phyloP scores from a whole-genome alignment of 2,329 filamentous ascomycete species.

The Trichoderma hamatum region DNA sequence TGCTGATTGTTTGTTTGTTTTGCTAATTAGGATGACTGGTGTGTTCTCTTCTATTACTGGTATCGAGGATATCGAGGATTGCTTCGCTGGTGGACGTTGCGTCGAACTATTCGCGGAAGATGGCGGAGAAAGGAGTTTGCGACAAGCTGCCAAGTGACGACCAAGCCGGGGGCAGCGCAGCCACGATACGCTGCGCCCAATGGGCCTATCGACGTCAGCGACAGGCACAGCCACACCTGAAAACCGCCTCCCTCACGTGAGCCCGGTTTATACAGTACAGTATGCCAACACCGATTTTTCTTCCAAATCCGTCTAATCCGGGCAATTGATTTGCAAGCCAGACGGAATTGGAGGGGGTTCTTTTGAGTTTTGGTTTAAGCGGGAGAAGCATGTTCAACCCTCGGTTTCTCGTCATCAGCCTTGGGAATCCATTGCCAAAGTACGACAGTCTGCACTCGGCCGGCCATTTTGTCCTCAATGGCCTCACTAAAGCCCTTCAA shows the following conservation, averaged over 20 bases:
- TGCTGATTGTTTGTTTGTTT: slow-evolving; percentile 44
- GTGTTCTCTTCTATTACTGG: background rate
- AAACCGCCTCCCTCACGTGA: slow-evolving; percentile 36
- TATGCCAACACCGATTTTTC: slow-evolving; percentile 7
- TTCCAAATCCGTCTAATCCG: background rate
- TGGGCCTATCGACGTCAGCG: slow-evolving; percentile 36
- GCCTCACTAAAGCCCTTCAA: slow-evolving; percentile 51
- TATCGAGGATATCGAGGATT: background rate
- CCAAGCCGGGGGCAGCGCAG: slow-evolving; percentile 36
- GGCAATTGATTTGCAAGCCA: slow-evolving; percentile 11
- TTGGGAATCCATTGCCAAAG: slow-evolving; percentile 82
- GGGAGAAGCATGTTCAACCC: slow-evolving; percentile 42
- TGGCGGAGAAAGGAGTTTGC: slow-evolving; percentile 31
- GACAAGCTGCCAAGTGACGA: slow-evolving; percentile 23
- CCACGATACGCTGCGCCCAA: slow-evolving; percentile 38
- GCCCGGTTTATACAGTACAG: slow-evolving; percentile 31
- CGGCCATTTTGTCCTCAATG: slow-evolving; percentile 75
- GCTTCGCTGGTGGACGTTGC: slow-evolving; percentile 15
- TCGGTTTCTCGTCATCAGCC: slow-evolving; percentile 76
- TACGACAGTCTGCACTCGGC: slow-evolving; percentile 82
- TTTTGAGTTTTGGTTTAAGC: slow-evolving; percentile 27
- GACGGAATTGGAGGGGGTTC: slow-evolving; percentile 13
- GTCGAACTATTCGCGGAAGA: slow-evolving; percentile 31
- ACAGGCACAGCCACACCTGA: slow-evolving; percentile 27
- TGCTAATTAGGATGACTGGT: slow-evolving; percentile 16